Conservation (phyloP, 306 rosid species). For the Heteromeles arbutifolia region DNA sequence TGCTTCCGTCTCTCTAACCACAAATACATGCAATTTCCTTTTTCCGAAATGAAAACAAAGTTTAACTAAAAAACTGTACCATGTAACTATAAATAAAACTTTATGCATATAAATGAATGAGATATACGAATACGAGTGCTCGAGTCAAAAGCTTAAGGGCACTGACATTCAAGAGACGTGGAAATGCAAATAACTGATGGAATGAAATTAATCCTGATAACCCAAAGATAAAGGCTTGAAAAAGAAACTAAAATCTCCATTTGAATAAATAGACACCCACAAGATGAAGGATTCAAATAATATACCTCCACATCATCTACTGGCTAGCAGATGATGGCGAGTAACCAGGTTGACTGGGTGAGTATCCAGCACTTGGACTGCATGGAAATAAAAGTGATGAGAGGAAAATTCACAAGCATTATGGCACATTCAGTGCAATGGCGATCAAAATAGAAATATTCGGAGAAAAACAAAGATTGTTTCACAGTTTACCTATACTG, state of each 20-base stretch:
- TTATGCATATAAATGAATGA: not conserved
- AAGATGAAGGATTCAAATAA: not conserved
- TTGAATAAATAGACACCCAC: not conserved
- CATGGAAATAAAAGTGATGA: not conserved
- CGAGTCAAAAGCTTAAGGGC: not conserved
- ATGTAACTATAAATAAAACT: not conserved
- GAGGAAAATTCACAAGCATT: slow-evolving; percentile 4
- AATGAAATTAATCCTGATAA: not conserved
- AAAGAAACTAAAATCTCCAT: not conserved
- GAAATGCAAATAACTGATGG: not conserved
- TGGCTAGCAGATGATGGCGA: slow-evolving; percentile 94
- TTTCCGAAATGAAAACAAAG: not conserved
- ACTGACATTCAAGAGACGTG: not conserved
- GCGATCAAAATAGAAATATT: not conserved
- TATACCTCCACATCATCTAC: slow-evolving; percentile 8
- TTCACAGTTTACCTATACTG: slow-evolving; percentile 54
- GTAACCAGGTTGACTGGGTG: slow-evolving; percentile 98
- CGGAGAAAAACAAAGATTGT: not conserved
- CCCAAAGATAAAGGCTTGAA: not conserved
- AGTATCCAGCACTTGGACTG: slow-evolving; percentile 97
- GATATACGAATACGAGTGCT: not conserved
- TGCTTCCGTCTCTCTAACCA: too few species aligned
- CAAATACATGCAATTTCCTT: not conserved
- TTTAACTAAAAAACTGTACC: not conserved
- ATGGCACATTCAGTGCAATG: not conserved